Percentiles rank a stretch among this genome's conserved stretches.
Conservation (phyloP, 305 asterid species). For the Fraxinus baroniana region DNA sequence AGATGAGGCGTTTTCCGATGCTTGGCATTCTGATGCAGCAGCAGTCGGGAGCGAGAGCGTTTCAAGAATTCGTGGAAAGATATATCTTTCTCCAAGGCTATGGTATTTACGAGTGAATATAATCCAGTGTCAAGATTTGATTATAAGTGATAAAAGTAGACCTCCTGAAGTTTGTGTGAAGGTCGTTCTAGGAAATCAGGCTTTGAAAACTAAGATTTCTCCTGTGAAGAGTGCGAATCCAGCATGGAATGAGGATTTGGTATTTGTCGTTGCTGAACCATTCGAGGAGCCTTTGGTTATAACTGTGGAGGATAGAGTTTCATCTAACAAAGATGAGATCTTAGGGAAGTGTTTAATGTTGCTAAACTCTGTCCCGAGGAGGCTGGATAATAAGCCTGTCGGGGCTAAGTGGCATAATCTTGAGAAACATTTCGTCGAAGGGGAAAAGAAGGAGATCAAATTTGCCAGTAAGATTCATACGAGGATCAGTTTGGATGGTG, state of each 20-base stretch:
- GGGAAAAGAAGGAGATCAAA: slow-evolving; percentile 50
- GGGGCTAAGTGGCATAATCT: slow-evolving; percentile 71
- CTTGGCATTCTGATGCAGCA: slow-evolving; percentile 89
- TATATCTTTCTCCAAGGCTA: slow-evolving; percentile 69
- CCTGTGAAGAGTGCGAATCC: slow-evolving; percentile 49
- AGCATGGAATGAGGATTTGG: slow-evolving; percentile 73
- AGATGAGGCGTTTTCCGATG: slow-evolving; percentile 76
- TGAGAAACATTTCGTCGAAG: slow-evolving; percentile 53
- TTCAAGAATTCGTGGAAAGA: slow-evolving; percentile 68
- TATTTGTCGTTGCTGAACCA: slow-evolving; percentile 73
- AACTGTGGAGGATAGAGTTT: slow-evolving; percentile 54
- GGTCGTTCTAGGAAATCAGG: slow-evolving; percentile 55
- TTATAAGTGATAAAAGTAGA: slow-evolving; percentile 50
- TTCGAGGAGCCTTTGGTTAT: slow-evolving; percentile 68
- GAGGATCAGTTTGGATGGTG: slow-evolving; percentile 74
- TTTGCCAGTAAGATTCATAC: slow-evolving; percentile 81
- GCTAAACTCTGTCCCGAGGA: slow-evolving; percentile 36
- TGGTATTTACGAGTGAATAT: slow-evolving; percentile 82
- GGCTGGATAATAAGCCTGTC: slow-evolving; percentile 67
- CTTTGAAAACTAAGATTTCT: slow-evolving; percentile 41
- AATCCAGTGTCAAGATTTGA: slow-evolving; percentile 69
- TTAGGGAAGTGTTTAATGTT: slow-evolving; percentile 48
- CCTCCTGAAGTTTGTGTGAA: slow-evolving; percentile 55
- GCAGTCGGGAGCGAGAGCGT: slow-evolving; percentile 52
- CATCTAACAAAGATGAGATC: slow-evolving; percentile 40